phyloP scores from a whole-genome alignment of 2,329 filamentous ascomycete species.

The Aspergillus pseudoviridinutans region DNA sequence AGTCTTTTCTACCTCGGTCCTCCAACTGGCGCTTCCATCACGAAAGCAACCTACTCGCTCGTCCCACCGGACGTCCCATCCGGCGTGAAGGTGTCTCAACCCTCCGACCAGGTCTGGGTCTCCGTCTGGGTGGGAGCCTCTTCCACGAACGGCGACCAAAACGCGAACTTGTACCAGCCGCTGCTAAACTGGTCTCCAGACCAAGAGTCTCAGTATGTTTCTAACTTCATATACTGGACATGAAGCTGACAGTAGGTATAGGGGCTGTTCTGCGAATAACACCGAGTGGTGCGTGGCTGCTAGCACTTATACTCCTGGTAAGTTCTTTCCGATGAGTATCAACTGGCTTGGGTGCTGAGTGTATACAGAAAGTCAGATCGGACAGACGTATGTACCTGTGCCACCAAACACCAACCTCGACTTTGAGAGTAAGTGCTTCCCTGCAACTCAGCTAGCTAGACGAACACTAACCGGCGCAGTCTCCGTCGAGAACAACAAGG shows the following conservation, averaged over 20 bases:
- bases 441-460: too few species aligned
- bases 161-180: slow-evolving; percentile 14
- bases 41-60: slow-evolving; percentile 17
- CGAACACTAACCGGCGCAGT: slow-evolving; percentile 1
- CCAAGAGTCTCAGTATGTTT: slow-evolving; percentile 14
- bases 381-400: slow-evolving; percentile 14
- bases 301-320: slow-evolving; percentile 16
- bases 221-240: too few species aligned
- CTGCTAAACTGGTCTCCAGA: slow-evolving; percentile 17
- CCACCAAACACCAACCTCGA: slow-evolving; percentile 9
- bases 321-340: not conserved
- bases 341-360: too few species aligned
- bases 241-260: not conserved
- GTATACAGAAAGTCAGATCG: slow-evolving; percentile 9
- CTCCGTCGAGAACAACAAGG: slow-evolving; percentile 10
- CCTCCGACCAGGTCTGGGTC: slow-evolving; percentile 13
- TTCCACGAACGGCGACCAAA: slow-evolving; percentile 5
- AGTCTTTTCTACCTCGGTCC: slow-evolving; percentile 16
- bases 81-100: not conserved
- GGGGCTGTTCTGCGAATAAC: slow-evolving; percentile 11
- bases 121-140: slow-evolving; percentile 16
- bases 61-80: slow-evolving; percentile 11
- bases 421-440: slow-evolving; percentile 12
- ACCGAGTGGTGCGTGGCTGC: slow-evolving; percentile 18
- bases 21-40: slow-evolving; percentile 12